These are phyloP conservation scores for Yamagishiella unicocca DNA, from an alignment of 139 green algal genomes.

Conservation along the genomic window DNA sequence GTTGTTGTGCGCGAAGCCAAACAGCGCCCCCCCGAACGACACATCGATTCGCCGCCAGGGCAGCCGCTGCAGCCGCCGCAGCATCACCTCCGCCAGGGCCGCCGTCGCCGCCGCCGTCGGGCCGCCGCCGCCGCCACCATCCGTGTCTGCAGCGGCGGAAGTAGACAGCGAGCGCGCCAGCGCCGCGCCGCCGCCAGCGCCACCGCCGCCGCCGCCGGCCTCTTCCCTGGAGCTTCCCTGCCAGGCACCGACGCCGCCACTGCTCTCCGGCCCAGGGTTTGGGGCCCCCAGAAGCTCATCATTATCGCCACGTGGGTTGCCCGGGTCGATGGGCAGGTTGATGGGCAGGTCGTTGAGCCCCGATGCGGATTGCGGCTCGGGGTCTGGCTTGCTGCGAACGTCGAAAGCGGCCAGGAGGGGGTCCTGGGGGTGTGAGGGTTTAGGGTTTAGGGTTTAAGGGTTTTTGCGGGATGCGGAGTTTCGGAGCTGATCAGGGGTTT, in stretches of 20 bases:
- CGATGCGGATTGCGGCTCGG: background rate
- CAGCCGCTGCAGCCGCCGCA: constrained; percentile 73
- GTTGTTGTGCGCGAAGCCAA: constrained; percentile 71
- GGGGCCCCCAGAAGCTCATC: no score
- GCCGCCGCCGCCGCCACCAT: background rate
- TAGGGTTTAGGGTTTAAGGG: no score
- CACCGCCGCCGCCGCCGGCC: background rate
- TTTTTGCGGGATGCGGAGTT: no score
- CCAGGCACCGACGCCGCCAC: no score
- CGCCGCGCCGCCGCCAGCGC: background rate
- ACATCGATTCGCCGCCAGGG: constrained; percentile 86
- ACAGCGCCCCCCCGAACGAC: constrained; percentile 62
- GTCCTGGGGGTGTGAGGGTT: constrained; percentile 3
- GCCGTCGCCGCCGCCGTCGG: background rate
- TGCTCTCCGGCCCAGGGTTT: no score
- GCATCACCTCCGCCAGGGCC: constrained; percentile 57
- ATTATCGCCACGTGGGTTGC: no score
- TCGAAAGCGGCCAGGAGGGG: constrained; percentile 54
- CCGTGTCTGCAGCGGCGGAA: background rate
- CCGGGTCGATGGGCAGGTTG: no score
- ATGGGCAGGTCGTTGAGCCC: constrained; percentile 1
- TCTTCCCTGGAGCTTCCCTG: no score
- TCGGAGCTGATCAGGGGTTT: no score
- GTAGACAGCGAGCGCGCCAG: no score
- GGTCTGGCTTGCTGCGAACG: background rate